Evolutionary conservation across 805 yeast species (phyloP).

Genomic region (Candida khao-thaluensis): DNA sequence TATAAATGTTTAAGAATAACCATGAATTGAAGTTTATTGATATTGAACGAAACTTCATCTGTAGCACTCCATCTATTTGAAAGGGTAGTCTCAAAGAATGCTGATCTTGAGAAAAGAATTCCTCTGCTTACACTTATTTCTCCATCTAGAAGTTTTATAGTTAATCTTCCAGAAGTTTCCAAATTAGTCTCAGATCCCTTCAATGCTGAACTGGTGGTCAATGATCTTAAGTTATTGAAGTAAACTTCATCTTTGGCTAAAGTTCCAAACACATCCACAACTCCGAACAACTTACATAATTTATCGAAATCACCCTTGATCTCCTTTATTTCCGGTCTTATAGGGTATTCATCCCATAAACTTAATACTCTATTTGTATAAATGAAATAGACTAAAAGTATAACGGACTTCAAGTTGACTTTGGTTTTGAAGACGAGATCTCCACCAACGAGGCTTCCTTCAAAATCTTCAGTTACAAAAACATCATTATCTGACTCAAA

Average conservation of each 20-base stretch:
- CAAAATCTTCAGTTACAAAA: constrained; percentile 24
- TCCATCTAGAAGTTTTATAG: constrained; percentile 48
- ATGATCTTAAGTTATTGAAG: constrained; percentile 16
- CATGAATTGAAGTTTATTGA: constrained; percentile 42
- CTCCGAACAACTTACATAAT: constrained; percentile 19
- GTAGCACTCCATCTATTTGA: constrained; percentile 51
- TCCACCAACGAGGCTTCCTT: constrained; percentile 19
- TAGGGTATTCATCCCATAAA: constrained; percentile 45
- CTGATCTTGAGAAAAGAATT: constrained; percentile 56
- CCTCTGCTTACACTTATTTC: constrained; percentile 47
- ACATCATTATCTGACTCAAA: constrained; percentile 20
- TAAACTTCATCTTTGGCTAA: constrained; percentile 20
- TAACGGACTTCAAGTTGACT: constrained; percentile 36
- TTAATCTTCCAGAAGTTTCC: constrained; percentile 19
- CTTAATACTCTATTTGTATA: constrained; percentile 48
- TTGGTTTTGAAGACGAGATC: constrained; percentile 21
- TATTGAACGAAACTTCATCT: constrained; percentile 37
- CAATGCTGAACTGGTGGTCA: no score
- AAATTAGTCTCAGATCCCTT: no score
- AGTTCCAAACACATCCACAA: constrained; percentile 27
- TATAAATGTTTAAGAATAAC: constrained; percentile 55
- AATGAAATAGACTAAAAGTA: constrained; percentile 42
- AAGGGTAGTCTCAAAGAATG: constrained; percentile 60
- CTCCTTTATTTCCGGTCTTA: constrained; percentile 21
- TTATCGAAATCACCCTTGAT: constrained; percentile 29